Conservation (phyloP, 2,329 filamentous ascomycete species). For the Ophiostoma ulmi region DNA sequence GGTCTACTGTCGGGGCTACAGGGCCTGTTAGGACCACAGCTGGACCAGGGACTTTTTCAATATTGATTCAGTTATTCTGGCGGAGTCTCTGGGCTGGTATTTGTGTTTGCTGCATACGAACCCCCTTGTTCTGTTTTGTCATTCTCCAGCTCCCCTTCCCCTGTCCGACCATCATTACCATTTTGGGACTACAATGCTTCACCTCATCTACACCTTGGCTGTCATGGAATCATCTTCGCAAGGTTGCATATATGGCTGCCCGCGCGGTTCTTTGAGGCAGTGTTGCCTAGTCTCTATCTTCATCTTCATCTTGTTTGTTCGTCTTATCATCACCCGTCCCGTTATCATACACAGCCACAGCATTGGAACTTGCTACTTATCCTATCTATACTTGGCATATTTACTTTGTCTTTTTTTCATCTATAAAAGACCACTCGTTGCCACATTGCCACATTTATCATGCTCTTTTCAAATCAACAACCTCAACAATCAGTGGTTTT, state of each 20-base stretch:
- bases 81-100: background rate
- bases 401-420: background rate
- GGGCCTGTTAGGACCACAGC: background rate
- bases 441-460: background rate
- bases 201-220: background rate
- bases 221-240: slow-evolving; percentile 17
- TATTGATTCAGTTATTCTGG: background rate
- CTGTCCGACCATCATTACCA: background rate
- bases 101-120: background rate
- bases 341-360: background rate
- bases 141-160: slow-evolving; percentile 2
- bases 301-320: background rate
- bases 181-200: background rate
- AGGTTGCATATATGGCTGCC: slow-evolving; percentile 19
- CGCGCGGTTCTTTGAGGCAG: background rate
- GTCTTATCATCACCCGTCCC: background rate
- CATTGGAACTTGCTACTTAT: background rate
- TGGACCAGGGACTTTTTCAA: background rate
- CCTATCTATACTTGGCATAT: background rate
- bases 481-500: background rate
- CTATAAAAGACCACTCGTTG: background rate
- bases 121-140: background rate
- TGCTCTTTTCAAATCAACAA: slow-evolving; percentile 12
- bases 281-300: background rate
- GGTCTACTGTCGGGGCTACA: background rate